A percentile compares a stretch with the other conserved stretches of the same genome.
Evolutionary conservation across 23 red algal species (phyloP).

Genomic region (Gracilaria domingensis): DNA sequence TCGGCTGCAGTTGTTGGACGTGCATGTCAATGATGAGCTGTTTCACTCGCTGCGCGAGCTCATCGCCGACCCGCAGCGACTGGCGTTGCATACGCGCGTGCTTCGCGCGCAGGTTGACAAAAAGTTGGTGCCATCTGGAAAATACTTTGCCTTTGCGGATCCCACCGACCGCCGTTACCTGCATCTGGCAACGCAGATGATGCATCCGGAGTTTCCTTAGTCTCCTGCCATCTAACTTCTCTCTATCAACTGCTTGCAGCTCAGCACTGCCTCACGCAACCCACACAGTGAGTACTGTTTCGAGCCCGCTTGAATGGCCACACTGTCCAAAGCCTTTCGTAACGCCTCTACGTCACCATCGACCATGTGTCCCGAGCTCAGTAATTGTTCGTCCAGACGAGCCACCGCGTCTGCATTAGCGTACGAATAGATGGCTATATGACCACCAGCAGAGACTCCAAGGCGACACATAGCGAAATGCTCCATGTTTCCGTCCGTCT

Average conservation of each 20-base stretch:
- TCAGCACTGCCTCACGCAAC: conserved; percentile 43
- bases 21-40: conserved; percentile 48
- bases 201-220: conserved; percentile 17
- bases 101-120: conserved; percentile 53
- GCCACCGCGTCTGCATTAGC: conserved; percentile 4
- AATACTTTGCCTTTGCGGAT: conserved; percentile 63
- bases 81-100: conserved; percentile 52
- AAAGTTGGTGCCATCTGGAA: conserved; percentile 41
- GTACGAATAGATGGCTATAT: conserved; percentile 68
- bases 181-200: conserved; percentile 73
- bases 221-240: not conserved
- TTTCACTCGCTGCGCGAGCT: conserved; percentile 38
- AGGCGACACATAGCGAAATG: conserved; percentile 56
- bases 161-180: conserved; percentile 49
- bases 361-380: conserved; percentile 10
- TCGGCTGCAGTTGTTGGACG: conserved; percentile 55
- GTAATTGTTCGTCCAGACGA: conserved; percentile 27
- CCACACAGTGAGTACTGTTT: conserved; percentile 42
- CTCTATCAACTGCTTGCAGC: conserved; percentile 38
- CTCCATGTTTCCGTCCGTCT: not conserved
- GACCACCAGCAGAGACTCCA: conserved; percentile 57
- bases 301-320: conserved; percentile 22
- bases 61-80: conserved; percentile 52
- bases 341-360: conserved; percentile 40
- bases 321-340: conserved; percentile 20